Base-by-base conservation (phyloP, 164 flowering plant genomes). In the Litsea cubeba region DNA sequence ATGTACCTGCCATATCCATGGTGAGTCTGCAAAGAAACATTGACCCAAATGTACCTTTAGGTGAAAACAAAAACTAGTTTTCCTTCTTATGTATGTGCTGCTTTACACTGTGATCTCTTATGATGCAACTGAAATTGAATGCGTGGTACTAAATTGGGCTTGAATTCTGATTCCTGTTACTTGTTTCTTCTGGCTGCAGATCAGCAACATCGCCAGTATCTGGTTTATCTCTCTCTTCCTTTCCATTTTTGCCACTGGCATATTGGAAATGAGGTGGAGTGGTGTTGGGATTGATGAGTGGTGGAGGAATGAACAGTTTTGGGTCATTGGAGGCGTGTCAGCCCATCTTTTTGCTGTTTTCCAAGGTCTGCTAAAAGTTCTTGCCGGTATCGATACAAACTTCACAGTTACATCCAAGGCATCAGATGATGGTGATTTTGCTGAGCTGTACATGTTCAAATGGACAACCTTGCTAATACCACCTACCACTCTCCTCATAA, bases 291-390 rank as follows among this genome's bases (percentile, higher is more conserved):
- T 79, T 15, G 84, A 81, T 7, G 84, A 81, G 51, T 81, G 84
- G 81, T 81, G 84, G 84, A 78, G 83, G 69, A 78, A 79, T 49
- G 81, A 81, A 72, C 83, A 81, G 76, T 81, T 81, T 23, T 81
- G 83, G 83, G 83, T 81, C 15, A 81, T 81, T 57, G 81, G 81
- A 66, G 83, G 83, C 50, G 78, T 79, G 35, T 81, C 83, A 6
- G 77, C 81, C 40, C 81, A 79, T 79, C 83, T 81, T 60, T 81
- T 81, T 64, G 84, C 81, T 4, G 79, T 81, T 24, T 71, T 79
- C 66, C 84, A 81, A 62, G 84, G 84, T 15, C 72, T 81, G 22
- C 80, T 81, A 3, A 81, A 81, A 72, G 80, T 79, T 23, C 76
- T 81, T 12, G 84, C 84, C 7, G 79, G 83, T 58, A 72, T 81